Conservation (phyloP, 495 filamentous ascomycete species). For the Amniculicola lignicola region DNA sequence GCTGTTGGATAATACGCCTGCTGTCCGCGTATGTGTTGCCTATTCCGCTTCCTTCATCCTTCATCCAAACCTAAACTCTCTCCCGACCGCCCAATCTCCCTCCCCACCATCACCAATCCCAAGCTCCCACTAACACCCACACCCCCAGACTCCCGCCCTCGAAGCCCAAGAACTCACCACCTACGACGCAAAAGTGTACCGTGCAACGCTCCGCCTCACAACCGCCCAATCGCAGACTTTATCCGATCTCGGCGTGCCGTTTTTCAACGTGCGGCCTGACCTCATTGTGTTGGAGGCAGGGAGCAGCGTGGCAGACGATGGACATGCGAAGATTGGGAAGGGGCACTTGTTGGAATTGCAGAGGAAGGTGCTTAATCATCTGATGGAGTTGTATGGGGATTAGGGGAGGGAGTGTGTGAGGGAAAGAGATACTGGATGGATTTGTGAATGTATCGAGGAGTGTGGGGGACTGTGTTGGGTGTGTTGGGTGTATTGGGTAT, state of each 20-base stretch:
- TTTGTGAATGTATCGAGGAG: background rate
- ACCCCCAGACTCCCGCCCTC: constrained; percentile 43
- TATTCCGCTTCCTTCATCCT: background rate
- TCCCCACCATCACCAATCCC: background rate
- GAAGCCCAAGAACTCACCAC: constrained; percentile 53
- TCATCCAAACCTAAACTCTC: no score
- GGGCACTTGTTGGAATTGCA: constrained; percentile 53
- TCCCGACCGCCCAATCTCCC: no score
- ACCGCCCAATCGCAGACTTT: constrained; percentile 55
- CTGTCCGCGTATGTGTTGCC: constrained; percentile 7
- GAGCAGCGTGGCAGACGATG: background rate
- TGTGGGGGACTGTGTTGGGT: no score
- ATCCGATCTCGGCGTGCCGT: constrained; percentile 58
- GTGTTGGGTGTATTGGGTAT: no score
- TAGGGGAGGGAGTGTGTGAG: background rate
- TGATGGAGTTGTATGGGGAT: constrained; percentile 58
- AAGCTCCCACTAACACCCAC: background rate
- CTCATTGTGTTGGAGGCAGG: constrained; percentile 39
- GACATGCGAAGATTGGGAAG: constrained; percentile 41
- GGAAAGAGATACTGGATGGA: background rate
- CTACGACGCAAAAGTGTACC: constrained; percentile 62
- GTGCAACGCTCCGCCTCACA: constrained; percentile 58
- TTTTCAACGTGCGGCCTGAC: constrained; percentile 54
- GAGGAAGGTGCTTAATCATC: constrained; percentile 58
- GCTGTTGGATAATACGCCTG: background rate